Percentiles rank a stretch among this genome's conserved stretches.
Evolutionary conservation across 2,329 filamentous ascomycete species (phyloP).

Genomic region (Zalaria sp.): DNA sequence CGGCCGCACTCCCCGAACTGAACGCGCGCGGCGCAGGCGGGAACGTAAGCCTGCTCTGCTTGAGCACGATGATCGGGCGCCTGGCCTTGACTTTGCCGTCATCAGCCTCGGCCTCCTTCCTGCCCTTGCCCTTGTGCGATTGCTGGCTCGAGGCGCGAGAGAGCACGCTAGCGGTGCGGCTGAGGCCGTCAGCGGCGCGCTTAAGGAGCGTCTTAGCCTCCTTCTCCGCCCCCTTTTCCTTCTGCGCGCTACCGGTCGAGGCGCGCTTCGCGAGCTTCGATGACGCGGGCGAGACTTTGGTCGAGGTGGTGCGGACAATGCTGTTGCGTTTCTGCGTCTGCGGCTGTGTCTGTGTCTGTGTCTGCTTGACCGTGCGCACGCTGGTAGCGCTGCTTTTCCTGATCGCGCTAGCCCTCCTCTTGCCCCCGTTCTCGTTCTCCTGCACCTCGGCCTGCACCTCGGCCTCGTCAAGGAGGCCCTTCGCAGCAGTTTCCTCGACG

Average conservation of each 20-base stretch:
- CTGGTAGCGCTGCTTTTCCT: no score
- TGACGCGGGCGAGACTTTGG: no score
- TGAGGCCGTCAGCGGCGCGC: not conserved
- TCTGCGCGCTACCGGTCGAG: no score
- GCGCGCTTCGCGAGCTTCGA: no score
- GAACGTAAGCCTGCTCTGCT: not conserved
- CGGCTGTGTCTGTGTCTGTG: no score
- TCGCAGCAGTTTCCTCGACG: conserved; percentile 6
- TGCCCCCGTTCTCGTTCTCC: no score
- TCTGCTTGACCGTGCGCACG: no score
- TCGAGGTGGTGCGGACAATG: not conserved
- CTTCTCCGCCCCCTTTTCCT: no score
- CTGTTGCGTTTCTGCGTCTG: not conserved
- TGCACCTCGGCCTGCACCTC: no score
- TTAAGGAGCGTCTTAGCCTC: not conserved
- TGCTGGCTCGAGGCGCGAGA: not conserved
- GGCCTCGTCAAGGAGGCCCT: not conserved
- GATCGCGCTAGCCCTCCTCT: no score
- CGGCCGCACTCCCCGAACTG: not conserved
- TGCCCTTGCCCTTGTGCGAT: not conserved
- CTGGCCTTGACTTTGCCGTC: not conserved
- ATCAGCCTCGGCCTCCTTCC: not conserved
- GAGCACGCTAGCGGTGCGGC: not conserved
- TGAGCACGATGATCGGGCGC: not conserved
- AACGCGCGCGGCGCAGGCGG: no score